phyloP scores from a whole-genome alignment of 768 basidiomycete genomes.

The Tubosaeta sp. region DNA sequence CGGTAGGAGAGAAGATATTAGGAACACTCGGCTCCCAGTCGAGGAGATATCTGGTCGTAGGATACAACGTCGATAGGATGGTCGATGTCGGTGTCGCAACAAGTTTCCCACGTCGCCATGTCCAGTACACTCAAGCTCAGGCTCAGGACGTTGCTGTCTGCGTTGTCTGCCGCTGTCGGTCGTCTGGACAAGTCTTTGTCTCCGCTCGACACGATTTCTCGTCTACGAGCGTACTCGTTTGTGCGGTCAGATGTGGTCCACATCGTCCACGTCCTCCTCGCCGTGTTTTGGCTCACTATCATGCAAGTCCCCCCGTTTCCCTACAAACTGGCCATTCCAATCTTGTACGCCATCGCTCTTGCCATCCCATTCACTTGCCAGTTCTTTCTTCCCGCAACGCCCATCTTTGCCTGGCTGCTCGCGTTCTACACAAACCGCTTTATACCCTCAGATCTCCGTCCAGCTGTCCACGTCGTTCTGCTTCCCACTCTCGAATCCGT shows the following conservation, averaged over 20 bases:
- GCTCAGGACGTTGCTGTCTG: conserved; percentile 29
- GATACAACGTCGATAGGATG: too few species aligned
- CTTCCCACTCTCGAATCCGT: conserved; percentile 94
- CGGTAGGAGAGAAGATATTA: too few species aligned
- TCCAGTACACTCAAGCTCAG: conserved; percentile 2
- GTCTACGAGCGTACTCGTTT: conserved; percentile 56
- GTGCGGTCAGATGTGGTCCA: conserved; percentile 55
- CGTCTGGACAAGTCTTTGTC: conserved; percentile 77
- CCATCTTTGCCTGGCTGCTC: conserved; percentile 82
- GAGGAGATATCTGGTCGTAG: too few species aligned
- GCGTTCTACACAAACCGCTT: conserved; percentile 84
- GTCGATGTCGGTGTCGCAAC: not conserved
- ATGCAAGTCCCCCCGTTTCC: conserved; percentile 71
- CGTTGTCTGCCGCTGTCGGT: conserved; percentile 57
- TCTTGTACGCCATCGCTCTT: conserved; percentile 63
- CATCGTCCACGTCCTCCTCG: conserved; percentile 58
- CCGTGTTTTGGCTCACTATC: conserved; percentile 66
- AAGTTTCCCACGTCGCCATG: not conserved
- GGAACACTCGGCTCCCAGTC: too few species aligned
- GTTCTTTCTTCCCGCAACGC: conserved; percentile 86
- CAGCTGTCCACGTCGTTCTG: conserved; percentile 83
- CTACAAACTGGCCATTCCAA: conserved; percentile 71
- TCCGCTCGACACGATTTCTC: conserved; percentile 58
- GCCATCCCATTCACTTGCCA: conserved; percentile 84
- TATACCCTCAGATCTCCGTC: conserved; percentile 73